Evolutionary conservation across 1,139 yeast species (phyloP), one percentile per base, ranked within the genome.

Genomic region (Saccharomyces hybrid): DNA sequence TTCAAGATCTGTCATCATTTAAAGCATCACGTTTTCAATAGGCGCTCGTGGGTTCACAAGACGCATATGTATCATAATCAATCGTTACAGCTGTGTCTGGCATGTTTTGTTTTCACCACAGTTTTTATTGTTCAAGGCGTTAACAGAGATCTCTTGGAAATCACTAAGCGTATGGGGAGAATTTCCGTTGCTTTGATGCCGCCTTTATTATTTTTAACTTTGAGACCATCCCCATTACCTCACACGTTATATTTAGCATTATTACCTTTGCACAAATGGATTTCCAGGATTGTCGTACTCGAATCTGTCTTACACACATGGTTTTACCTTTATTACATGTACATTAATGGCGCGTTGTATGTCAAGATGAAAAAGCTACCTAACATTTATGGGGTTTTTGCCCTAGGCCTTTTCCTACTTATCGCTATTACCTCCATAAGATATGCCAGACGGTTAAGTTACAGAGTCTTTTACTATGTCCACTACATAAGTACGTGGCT

Each of bases 251-350:
- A 88, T 62, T 69, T 87, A 55, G 75, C 79, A 46, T 68, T 83
- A 13, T 63, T 88, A 5, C 74, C 74, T 11, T 64, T 87, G 11
- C 97, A 90, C 70, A 88, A 88, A 66, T 88, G 96, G 96, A 68
- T 86, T 0, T 84, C 95, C 1, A 73, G 97, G 58, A 57, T 84
- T 1, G 79, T 85, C 4, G 75, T 86, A 0, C 59, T 77, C 0
- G 71, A 81, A 46, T 80, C 81, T 0, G 50, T 76, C 0, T 49
- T 80, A 9, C 98, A 90, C 64, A 76, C 85, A 2, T 41, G 60
- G 7, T 51, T 69, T 2, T 69, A 68, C 48, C 0, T 56, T 76
- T 31, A 83, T 82, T n/a, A 88, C 74, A 69, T 54, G 77, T 2
- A 65, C 68, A 27, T 73, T 73, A 58, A 85, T 85, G 83, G 60